Conservation (phyloP, 768 basidiomycete species). For the Leccinum ochraceum region DNA sequence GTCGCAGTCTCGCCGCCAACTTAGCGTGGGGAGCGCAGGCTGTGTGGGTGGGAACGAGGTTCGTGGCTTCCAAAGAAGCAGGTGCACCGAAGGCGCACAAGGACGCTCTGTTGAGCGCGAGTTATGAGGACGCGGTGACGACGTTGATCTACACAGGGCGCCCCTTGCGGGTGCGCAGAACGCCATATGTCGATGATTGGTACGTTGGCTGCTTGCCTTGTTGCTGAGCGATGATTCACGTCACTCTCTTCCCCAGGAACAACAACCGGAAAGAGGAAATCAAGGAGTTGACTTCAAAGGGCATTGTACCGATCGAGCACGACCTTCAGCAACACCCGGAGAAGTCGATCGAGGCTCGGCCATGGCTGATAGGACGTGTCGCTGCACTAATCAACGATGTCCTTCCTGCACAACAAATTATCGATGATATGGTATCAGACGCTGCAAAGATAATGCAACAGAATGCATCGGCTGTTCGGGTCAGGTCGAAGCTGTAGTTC, state of each 20-base stretch:
- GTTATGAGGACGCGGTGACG: conserved; percentile 76
- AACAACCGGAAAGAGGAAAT: conserved; percentile 79
- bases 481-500: conserved; percentile 52
- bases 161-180: conserved; percentile 82
- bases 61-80: conserved; percentile 82
- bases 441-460: conserved; percentile 50
- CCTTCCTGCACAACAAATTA: conserved; percentile 78
- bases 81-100: conserved; percentile 85
- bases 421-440: conserved; percentile 75
- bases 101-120: conserved; percentile 66
- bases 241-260: conserved; percentile 49
- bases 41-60: too few species aligned
- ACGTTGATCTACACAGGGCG: conserved; percentile 92
- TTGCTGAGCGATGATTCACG: background rate
- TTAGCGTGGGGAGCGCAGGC: too few species aligned
- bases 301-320: conserved; percentile 72
- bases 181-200: conserved; percentile 86
- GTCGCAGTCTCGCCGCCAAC: too few species aligned
- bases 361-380: conserved; percentile 87
- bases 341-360: conserved; percentile 61
- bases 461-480: conserved; percentile 38
- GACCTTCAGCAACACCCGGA: conserved; percentile 83
- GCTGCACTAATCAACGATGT: conserved; percentile 73
- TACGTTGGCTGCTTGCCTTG: conserved; percentile 32
- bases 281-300: conserved; percentile 76